Evolutionary conservation across 257 asterid species (phyloP).

Genomic region (Fraxinus cuspidata): DNA sequence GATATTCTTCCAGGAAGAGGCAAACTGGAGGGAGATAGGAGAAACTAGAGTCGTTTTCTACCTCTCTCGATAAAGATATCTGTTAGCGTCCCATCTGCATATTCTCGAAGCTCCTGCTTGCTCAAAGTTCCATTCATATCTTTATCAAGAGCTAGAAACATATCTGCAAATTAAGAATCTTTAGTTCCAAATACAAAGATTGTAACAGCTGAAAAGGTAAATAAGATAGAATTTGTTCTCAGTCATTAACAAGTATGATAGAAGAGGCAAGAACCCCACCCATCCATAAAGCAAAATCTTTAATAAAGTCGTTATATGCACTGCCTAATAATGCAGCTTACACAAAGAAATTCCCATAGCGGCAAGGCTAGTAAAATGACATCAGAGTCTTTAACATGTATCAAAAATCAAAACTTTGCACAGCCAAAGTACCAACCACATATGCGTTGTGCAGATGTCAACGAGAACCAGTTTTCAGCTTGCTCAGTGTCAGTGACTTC

Average conservation of each 20-base stretch:
- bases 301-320: background rate
- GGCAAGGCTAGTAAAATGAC: background rate
- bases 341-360: background rate
- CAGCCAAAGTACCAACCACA: slow-evolving; percentile 65
- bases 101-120: slow-evolving; percentile 95
- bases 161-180: slow-evolving; percentile 52
- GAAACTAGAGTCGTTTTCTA: slow-evolving; percentile 23
- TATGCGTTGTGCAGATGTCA: slow-evolving; percentile 97
- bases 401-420: background rate
- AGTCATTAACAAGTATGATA: background rate
- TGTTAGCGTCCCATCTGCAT: slow-evolving; percentile 95
- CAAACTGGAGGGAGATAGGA: background rate
- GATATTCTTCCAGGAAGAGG: background rate
- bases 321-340: background rate
- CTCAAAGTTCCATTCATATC: slow-evolving; percentile 94
- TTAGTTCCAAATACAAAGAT: slow-evolving; percentile 11
- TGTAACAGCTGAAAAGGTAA: slow-evolving; percentile 23
- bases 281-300: background rate
- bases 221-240: background rate
- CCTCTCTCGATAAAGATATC: slow-evolving; percentile 99
- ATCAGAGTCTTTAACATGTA: background rate
- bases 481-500: slow-evolving; percentile 98
- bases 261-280: background rate
- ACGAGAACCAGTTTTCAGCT: slow-evolving; percentile 98
- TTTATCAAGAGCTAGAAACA: slow-evolving; percentile 98